Conservation (phyloP, 2,329 filamentous ascomycete species). For the Remersonia thermophila region DNA sequence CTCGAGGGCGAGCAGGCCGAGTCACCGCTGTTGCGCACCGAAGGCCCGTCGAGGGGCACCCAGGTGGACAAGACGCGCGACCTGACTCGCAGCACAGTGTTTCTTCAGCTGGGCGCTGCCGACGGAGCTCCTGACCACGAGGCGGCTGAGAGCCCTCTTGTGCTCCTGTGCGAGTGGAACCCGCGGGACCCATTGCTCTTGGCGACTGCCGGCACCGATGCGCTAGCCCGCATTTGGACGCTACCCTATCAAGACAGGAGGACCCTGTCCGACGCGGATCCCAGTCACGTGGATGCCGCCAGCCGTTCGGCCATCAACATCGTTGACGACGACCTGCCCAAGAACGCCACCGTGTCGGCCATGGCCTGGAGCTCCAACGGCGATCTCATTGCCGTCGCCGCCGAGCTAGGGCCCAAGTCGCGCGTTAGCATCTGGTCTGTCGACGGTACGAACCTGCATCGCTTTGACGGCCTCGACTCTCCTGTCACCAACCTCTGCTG, state of each 20-base stretch:
- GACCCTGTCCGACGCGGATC: constrained; percentile 31
- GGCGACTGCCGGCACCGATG: constrained; percentile 56
- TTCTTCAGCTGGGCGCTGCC: constrained; percentile 40
- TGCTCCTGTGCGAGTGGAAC: constrained; percentile 59
- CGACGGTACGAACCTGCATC: constrained; percentile 39
- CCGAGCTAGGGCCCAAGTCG: constrained; percentile 40
- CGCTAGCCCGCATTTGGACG: constrained; percentile 58
- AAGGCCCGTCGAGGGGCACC: constrained; percentile 51
- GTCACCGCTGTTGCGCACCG: constrained; percentile 42
- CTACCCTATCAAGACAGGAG: constrained; percentile 37
- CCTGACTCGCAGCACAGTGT: constrained; percentile 46
- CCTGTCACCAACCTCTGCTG: constrained; percentile 50
- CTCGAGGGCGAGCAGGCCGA: constrained; percentile 44
- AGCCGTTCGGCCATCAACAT: constrained; percentile 34
- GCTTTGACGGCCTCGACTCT: constrained; percentile 46
- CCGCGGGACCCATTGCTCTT: constrained; percentile 51
- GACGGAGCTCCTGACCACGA: constrained; percentile 15
- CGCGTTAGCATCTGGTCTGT: constrained; percentile 43
- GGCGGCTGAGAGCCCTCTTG: constrained; percentile 39
- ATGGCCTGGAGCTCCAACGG: constrained; percentile 50
- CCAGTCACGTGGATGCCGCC: constrained; percentile 33
- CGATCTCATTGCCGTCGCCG: constrained; percentile 43
- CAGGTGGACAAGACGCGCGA: constrained; percentile 53
- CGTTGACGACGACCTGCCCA: constrained; percentile 40
- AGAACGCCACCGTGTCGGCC: constrained; percentile 42